Conservation (phyloP, 495 filamentous ascomycete species). For the Daldinia concentrica region DNA sequence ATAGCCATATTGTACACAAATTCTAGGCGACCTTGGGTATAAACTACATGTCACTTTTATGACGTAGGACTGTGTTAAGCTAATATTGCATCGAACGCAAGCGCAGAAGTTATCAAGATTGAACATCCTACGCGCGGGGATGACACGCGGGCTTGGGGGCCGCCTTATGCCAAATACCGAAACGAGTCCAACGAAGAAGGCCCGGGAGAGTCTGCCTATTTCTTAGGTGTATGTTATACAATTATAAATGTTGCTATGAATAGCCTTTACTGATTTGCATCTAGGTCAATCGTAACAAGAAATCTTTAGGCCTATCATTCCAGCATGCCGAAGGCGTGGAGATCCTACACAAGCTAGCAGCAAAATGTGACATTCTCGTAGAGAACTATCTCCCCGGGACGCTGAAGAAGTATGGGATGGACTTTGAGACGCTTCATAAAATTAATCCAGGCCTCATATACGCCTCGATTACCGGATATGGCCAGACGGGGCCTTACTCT, state of each 20-base stretch:
- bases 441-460: slow-evolving; percentile 83
- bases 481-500: slow-evolving; percentile 92
- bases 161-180: slow-evolving; percentile 84
- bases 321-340: slow-evolving; percentile 81
- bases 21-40: slow-evolving; percentile 95
- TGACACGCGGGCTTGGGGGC: slow-evolving; percentile 96
- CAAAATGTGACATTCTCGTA: slow-evolving; percentile 89
- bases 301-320: slow-evolving; percentile 90
- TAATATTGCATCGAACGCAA: slow-evolving; percentile 54
- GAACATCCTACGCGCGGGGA: slow-evolving; percentile 93
- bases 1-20: slow-evolving; percentile 97
- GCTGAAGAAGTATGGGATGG: slow-evolving; percentile 90
- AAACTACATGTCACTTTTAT: slow-evolving; percentile 32
- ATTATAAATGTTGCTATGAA: background rate
- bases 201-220: slow-evolving; percentile 94
- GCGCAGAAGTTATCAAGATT: slow-evolving; percentile 95
- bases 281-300: slow-evolving; percentile 96
- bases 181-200: slow-evolving; percentile 67
- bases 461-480: slow-evolving; percentile 72
- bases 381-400: slow-evolving; percentile 96
- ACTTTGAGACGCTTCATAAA: slow-evolving; percentile 78
- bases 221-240: slow-evolving; percentile 72
- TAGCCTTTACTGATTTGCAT: slow-evolving; percentile 17
- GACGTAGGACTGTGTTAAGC: slow-evolving; percentile 20
- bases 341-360: slow-evolving; percentile 84